Evolutionary conservation across 768 basidiomycete genomes (phyloP), one percentile per base, ranked within the genome.

Genomic region (Gautieria morchelliformis): DNA sequence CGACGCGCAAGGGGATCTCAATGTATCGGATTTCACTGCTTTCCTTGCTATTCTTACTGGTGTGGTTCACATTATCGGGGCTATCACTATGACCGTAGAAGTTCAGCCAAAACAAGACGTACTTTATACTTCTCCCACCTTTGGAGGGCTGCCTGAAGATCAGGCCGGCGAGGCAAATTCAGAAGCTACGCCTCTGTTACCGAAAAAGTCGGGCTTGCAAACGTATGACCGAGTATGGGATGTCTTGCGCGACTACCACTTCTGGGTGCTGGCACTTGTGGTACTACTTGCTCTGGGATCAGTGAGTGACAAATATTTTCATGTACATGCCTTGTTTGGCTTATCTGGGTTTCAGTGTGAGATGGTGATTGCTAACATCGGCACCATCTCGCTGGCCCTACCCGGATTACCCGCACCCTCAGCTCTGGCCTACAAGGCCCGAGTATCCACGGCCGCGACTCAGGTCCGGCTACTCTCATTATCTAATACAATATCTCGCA

Each of bases 351-450:
- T 42, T 27, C 54, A 88, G 85, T 80, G 78, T 47, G 88, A 90
- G 67, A 90, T 89, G 87, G 75, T 92, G 20, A 82, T 91, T 19
- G 84, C 87, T 19, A 92, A 89, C 63, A 83, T 92, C 48, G 89
- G 87, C 39, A 82, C 85, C 1, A 85, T 91, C 52, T 77, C 85
- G 14, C 69, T 84, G 4, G 83, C 89, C 14, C 76, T 89, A 37
- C 79, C 82, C 9, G 64, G 67, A 19, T 22, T 58, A 5, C 30
- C 40, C 22, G 45, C 65, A 7, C 39, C 54, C 19, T 54, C 61
- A 35, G 30, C 37, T 32, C 3, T 61, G 40, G 41, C 59, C 20
- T 59, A 61, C 30, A 59, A 61, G 44, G 59, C 60, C 24, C 65
- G 69, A 15, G 61, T 70, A 17, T 69, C 73, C 44, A 61, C 66